phyloP scores from a whole-genome alignment of 768 basidiomycete genomes.

The Nidula microcarpa region DNA sequence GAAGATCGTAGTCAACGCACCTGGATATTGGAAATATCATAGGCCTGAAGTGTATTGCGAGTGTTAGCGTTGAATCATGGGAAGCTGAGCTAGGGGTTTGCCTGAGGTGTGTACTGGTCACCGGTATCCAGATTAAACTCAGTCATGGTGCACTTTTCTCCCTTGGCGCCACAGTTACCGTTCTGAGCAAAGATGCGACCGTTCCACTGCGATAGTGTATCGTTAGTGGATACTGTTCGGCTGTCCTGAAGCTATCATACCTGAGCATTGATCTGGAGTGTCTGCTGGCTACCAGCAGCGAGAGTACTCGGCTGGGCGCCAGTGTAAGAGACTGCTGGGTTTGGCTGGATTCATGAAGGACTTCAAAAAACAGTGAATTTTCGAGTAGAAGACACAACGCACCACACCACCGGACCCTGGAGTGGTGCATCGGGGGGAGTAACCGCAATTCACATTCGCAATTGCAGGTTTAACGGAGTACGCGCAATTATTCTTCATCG shows the following conservation, averaged over 20 bases:
- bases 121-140: constrained; percentile 38
- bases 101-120: constrained; percentile 19
- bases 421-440: constrained; percentile 32
- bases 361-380: background rate
- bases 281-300: constrained; percentile 19
- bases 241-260: constrained; percentile 6
- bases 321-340: constrained; percentile 26
- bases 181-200: constrained; percentile 37
- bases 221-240: background rate
- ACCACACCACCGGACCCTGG: constrained; percentile 24
- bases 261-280: constrained; percentile 22
- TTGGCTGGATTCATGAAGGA: constrained; percentile 12
- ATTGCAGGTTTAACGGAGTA: constrained; percentile 26
- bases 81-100: background rate
- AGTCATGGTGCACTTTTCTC: constrained; percentile 32
- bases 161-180: constrained; percentile 29
- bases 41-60: constrained; percentile 18
- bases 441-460: constrained; percentile 35
- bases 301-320: constrained; percentile 28
- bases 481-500: constrained; percentile 29
- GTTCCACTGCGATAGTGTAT: constrained; percentile 25
- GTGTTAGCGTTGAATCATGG: background rate
- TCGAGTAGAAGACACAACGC: constrained; percentile 14
- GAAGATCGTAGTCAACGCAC: background rate
- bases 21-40: constrained; percentile 42